Conservation (phyloP, 163 green algal species). For the Volvox carteri region DNA sequence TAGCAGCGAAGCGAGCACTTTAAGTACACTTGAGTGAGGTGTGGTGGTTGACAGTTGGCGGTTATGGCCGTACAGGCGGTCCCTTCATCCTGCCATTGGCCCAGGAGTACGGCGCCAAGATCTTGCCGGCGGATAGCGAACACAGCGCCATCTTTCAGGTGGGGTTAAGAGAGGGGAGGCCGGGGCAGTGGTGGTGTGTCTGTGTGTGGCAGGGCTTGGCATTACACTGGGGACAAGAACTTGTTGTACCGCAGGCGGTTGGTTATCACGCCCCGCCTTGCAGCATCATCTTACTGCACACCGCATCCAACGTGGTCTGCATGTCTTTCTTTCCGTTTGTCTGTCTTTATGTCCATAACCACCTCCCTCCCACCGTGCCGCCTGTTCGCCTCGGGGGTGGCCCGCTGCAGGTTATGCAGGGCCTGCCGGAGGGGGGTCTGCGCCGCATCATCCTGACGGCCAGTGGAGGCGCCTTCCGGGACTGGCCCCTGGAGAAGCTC, state of each 20-base stretch:
- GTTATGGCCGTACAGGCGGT: constrained; percentile 85
- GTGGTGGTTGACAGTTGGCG: too few relatives aligned
- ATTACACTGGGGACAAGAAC: too few relatives aligned
- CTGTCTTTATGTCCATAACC: too few relatives aligned
- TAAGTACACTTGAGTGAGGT: too few relatives aligned
- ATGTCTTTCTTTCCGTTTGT: too few relatives aligned
- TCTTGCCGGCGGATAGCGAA: constrained; percentile 97
- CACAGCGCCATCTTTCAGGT: constrained; percentile 98
- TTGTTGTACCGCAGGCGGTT: not conserved
- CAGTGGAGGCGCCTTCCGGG: constrained; percentile 96
- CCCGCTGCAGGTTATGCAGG: constrained; percentile 83
- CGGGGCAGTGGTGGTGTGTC: too few relatives aligned
- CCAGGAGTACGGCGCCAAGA: constrained; percentile 91
- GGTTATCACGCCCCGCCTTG: not conserved
- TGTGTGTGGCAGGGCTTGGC: too few relatives aligned
- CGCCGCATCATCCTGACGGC: constrained; percentile 98
- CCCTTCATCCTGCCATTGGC: constrained; percentile 95
- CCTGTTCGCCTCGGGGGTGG: too few relatives aligned
- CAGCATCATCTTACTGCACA: too few relatives aligned
- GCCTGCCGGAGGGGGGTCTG: constrained; percentile 94
- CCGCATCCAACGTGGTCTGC: not conserved
- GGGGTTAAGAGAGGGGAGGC: not conserved
- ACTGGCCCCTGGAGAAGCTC: constrained; percentile 95
- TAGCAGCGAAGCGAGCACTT: not conserved
- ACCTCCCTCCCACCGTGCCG: too few relatives aligned